Evolutionary conservation across 495 filamentous ascomycete species (phyloP).

Genomic region (Hapsidospora chrysogenum): DNA sequence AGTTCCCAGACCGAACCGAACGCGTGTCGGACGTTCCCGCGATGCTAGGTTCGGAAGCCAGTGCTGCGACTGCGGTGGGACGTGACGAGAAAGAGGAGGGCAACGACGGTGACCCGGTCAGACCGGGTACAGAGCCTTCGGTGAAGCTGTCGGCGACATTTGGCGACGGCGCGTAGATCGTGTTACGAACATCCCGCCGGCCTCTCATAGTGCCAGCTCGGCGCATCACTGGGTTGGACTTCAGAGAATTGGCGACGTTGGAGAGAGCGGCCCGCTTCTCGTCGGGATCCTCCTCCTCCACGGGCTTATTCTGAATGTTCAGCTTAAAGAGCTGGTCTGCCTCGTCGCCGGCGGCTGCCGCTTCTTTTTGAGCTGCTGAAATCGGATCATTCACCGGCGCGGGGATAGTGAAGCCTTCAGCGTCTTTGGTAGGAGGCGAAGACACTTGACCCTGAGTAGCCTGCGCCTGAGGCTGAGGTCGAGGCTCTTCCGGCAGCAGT

Average conservation of each 20-base stretch:
- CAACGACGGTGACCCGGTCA: constrained; percentile 19
- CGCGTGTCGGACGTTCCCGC: constrained; percentile 60
- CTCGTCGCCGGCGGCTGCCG: constrained; percentile 36
- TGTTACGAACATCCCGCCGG: constrained; percentile 79
- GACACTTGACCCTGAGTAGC: constrained; percentile 10
- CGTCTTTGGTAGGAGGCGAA: constrained; percentile 23
- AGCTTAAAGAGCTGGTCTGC: constrained; percentile 69
- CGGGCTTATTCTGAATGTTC: constrained; percentile 82
- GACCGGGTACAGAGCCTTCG: constrained; percentile 24
- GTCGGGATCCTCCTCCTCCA: constrained; percentile 80
- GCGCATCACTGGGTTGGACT: constrained; percentile 37
- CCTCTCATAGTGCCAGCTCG: constrained; percentile 70
- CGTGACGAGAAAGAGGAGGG: constrained; percentile 19
- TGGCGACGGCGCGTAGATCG: constrained; percentile 51
- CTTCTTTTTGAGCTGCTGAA: constrained; percentile 66
- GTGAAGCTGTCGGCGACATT: constrained; percentile 20
- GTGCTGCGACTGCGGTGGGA: constrained; percentile 22
- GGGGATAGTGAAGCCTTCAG: constrained; percentile 55
- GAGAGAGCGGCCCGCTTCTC: constrained; percentile 70
- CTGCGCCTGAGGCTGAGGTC: neutral
- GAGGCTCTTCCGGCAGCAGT: no score
- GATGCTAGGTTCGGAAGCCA: constrained; percentile 33
- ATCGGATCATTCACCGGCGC: constrained; percentile 60
- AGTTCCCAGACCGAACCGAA: constrained; percentile 78
- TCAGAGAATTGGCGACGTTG: constrained; percentile 75